phyloP scores from a whole-genome alignment of 176 grass and related monocot species.

The Oryza australiensis region DNA sequence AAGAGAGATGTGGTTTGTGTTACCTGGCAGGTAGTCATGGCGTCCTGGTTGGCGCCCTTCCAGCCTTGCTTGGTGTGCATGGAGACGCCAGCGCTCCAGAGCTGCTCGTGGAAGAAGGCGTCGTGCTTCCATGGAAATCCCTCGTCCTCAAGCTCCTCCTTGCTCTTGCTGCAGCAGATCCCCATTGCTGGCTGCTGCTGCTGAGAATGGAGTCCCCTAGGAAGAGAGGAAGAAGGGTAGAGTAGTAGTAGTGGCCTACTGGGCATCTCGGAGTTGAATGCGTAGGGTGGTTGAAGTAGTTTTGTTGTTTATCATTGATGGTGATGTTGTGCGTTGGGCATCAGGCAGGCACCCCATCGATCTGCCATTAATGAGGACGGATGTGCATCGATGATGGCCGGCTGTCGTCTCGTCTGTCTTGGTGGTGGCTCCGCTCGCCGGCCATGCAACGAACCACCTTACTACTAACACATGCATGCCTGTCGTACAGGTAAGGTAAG shows the following conservation, averaged over 20 bases:
- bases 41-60: conserved; percentile 96
- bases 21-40: conserved; percentile 86
- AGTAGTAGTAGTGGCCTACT: neutral
- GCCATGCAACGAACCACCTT: too few species aligned
- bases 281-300: neutral
- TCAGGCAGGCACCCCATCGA: neutral
- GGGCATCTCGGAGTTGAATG: conserved; percentile 34
- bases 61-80: conserved; percentile 84
- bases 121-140: conserved; percentile 47
- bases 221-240: neutral
- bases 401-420: too few species aligned
- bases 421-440: too few species aligned
- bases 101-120: conserved; percentile 46
- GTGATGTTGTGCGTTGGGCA: neutral
- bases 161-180: conserved; percentile 67
- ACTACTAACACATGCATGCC: neutral
- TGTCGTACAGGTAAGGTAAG: neutral
- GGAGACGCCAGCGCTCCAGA: conserved; percentile 51
- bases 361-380: conserved; percentile 15
- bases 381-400: neutral
- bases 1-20: neutral
- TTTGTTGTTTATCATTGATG: neutral
- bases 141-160: conserved; percentile 33
- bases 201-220: neutral
- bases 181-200: conserved; percentile 58